Percentiles rank a stretch among this genome's conserved stretches.
Evolutionary conservation across 1,139 yeast genomes (phyloP).

Genomic region (Candida glucosophila): DNA sequence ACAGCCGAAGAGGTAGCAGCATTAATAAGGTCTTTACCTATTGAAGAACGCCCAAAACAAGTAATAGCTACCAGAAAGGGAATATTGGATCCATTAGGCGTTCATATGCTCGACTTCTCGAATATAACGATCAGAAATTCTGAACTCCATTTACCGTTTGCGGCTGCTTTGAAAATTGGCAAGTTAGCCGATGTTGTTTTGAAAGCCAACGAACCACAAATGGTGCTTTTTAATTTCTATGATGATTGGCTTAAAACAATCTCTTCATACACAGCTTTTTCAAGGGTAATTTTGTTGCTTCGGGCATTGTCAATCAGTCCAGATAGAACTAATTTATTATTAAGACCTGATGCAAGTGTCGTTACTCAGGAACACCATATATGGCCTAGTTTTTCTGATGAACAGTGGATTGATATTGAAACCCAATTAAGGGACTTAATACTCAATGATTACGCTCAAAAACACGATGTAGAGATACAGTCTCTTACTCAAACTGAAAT

Average conservation of each 20-base stretch:
- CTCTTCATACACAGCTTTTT: slow-evolving; percentile 89
- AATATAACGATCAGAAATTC: slow-evolving; percentile 85
- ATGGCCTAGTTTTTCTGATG: slow-evolving; percentile 87
- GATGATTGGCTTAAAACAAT: slow-evolving; percentile 88
- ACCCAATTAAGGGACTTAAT: slow-evolving; percentile 82
- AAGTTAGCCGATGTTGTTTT: slow-evolving; percentile 72
- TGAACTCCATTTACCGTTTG: slow-evolving; percentile 84
- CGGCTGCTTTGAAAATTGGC: slow-evolving; percentile 75
- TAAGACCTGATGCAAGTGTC: slow-evolving; percentile 67
- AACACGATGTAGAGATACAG: slow-evolving; percentile 77
- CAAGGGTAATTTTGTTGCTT: slow-evolving; percentile 70
- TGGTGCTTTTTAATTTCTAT: slow-evolving; percentile 83
- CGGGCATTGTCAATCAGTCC: slow-evolving; percentile 74
- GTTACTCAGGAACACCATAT: slow-evolving; percentile 71
- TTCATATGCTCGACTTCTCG: slow-evolving; percentile 95
- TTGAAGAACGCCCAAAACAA: slow-evolving; percentile 92
- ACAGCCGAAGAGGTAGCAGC: slow-evolving; percentile 98
- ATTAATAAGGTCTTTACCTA: slow-evolving; percentile 75
- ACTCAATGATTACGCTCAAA: slow-evolving; percentile 74
- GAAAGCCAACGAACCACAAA: slow-evolving; percentile 86
- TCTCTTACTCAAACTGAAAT: slow-evolving; percentile 90
- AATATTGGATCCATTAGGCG: slow-evolving; percentile 89
- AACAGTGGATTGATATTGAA: slow-evolving; percentile 91
- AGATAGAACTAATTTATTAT: slow-evolving; percentile 67
- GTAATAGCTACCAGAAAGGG: slow-evolving; percentile 86